Percentiles rank a stretch among this genome's conserved stretches.
Conservation (phyloP, 192 early-diverging fungal genomes). For the Spizellomyces punctatus region DNA sequence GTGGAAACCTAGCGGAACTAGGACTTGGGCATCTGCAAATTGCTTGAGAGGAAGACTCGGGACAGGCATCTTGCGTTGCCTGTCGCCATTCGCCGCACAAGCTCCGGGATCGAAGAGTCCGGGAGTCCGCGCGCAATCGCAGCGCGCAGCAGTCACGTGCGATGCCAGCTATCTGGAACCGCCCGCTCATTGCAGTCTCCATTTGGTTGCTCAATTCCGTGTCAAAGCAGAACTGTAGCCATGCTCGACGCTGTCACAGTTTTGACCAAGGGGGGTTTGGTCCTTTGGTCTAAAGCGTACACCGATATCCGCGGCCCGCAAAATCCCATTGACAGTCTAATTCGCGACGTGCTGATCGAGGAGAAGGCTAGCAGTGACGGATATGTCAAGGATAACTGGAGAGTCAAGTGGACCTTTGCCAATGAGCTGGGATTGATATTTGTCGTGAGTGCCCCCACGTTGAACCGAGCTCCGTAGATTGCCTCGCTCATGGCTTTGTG, state of each 20-base stretch:
- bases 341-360: constrained; percentile 79
- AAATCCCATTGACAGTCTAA: constrained; percentile 72
- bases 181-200: too few species aligned
- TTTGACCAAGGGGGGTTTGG: constrained; percentile 83
- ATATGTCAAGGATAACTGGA: constrained; percentile 67
- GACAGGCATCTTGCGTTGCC: background rate
- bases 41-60: background rate
- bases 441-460: constrained; percentile 19
- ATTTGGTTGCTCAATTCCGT: too few species aligned
- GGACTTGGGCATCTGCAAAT: background rate
- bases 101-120: too few species aligned
- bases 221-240: background rate
- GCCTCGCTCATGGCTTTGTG: too few species aligned
- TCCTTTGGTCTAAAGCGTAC: constrained; percentile 82
- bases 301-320: constrained; percentile 29
- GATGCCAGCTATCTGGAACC: too few species aligned
- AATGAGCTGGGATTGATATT: constrained; percentile 39
- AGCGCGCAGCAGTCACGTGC: too few species aligned
- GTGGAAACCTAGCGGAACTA: background rate
- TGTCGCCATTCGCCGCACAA: too few species aligned
- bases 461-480: background rate
- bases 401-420: constrained; percentile 39
- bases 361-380: constrained; percentile 61
- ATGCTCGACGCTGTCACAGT: constrained; percentile 90
- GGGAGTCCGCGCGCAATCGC: too few species aligned